Base-by-base conservation (phyloP, 495 filamentous ascomycete species). In the Penicillium maclennaniae region DNA sequence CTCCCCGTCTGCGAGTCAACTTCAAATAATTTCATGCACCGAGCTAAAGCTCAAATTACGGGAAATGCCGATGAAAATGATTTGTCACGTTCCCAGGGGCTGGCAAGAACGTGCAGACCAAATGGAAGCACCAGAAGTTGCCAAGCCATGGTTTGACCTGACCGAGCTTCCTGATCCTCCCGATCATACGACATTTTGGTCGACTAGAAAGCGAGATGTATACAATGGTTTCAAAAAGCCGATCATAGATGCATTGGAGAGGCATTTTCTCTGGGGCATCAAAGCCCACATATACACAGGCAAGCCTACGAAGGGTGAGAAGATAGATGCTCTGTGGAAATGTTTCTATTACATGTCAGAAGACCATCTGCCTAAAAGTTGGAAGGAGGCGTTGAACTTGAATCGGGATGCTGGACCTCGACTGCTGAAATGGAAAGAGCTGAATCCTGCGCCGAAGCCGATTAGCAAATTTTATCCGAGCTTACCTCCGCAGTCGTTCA, bases 381-480 rank as follows among this genome's bases (percentile, higher is more conserved):
- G 49, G 7, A n/a, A 9, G 0, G 61, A 69, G 7, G 7, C 72
- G 1, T 40, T 46, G 16, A 57, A 66, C 21, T 17, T 64, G 3
- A 41, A 43, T 2, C 60, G 69, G 17, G 73, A 76, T 54, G 61
- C 62, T 42, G 73, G 73, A 0, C 71, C 73, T 45, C 62, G 73
- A 12, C 51, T 73, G 7, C 45, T 76, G 38, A 55, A 56, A 47
- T 65, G 51, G 26, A 54, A 60, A 23, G 23, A 23, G 7, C 36
- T 63, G 23, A 16, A 26, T 20, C 49, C 43, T 4, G 31, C 51
- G 6, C 43, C 58, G 10, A 19, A 45, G n/a, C 70, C 69, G 19
- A 48, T 71, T 36, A 71, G 69, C 40, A 49, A 62, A 25, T 53
- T 56, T 40, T 68, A 66, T 44, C 56, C 60, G 15, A 12, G 1